Base-by-base conservation (phyloP, 208 protist species). In the Wallacemonas sp. region DNA sequence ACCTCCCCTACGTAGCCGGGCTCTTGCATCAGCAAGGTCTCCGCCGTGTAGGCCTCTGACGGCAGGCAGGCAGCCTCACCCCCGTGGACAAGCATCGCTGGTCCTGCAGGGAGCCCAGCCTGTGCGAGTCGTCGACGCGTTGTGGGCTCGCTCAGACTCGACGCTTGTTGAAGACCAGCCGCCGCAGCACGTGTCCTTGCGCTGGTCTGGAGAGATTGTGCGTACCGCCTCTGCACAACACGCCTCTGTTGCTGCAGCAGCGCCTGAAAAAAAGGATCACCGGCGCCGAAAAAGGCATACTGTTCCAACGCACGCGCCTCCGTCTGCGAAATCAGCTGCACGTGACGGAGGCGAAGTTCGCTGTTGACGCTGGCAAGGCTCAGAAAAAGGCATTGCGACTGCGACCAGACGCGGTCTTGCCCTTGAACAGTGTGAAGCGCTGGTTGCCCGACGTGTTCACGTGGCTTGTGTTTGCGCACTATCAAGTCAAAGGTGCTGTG, bases 401-500 rank as follows among this genome's bases (percentile, higher is more conserved):
- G 67, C 12, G 88, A 82, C 73, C 79, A 82, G n/a, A 84, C 33
- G 9, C 58, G 33, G 22, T 77, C 69, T 36, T 81, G 81, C 12
- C 63, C 70, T 31, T 39, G 60, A 22, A 73, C 67, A 19, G 45
- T 36, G n/a, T 51, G 67, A 5, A 28, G 58, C n/a, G 26, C 38
- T 14, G 2, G 27, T 2, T 14, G 15, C 3, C 17, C 8, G n/a
- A n/a, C 45, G 12, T n/a, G 19, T 51, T 56, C 55, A 6, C 4
- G 11, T 21, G 64, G 72, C n/a, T 1, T 1, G 14, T 31, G 62
- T 54, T 95, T 95, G 14, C 70, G 72, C 15, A 91, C 68, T 34
- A 93, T n/a, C 14, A 93, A 62, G 45, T 95, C 90, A 66, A 95
- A 93, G 14, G 51, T 31, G 19, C 75, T 54, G 75, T 80, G 91